Evolutionary conservation across 208 protist genomes (phyloP), one percentile per base, ranked within the genome.

Genomic region (Willaertia magna): DNA sequence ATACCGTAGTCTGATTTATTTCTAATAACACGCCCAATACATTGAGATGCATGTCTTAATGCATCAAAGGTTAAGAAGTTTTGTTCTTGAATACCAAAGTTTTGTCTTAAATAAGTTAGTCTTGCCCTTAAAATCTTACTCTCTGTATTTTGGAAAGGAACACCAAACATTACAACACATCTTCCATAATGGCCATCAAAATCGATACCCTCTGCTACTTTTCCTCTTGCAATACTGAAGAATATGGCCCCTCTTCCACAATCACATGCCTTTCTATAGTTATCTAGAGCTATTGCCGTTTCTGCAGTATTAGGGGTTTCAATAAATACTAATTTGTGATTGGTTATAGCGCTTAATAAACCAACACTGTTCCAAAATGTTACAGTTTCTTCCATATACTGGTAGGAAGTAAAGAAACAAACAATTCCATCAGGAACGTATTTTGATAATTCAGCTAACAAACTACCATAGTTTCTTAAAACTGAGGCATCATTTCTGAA

Each of bases 1-100:
- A 99, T 94, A 20, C 98, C 98, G 88, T 99, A 99, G 91, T 99
- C 98, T 4, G 94, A 97, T 87, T 99, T 99, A 88, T 97, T 97
- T 85, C 98, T 93, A 55, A 99, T 95, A 75, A 99, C 97, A 75
- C 98, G 94, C 0, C 98, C 98, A 18, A 99, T 97, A 89, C 98
- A 99, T 93, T 99, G 98, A n/a, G 97, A 95, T 0, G 98, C 97
- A 87, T 98, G 95, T 67, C 98, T 92, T 96, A 99, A 97, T 40
- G 97, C 97, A 88, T 99, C 98, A 91, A 99, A 99, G 51, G 97
- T 97, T 7, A 99, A 90, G 89, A 98, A 99, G 88, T 99, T 97
- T 79, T 92, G 94, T 82, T 98, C 97, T 40, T 93, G 90, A 85
- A 99, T 98, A 79, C 95, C 92, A 85, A 97, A 94, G 85, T 97